A percentile compares a stretch with the other conserved stretches of the same genome.
These are phyloP conservation scores for Samsoniella hepiali DNA, from an alignment of 2,329 filamentous ascomycete genomes.

Conservation along the genomic window DNA sequence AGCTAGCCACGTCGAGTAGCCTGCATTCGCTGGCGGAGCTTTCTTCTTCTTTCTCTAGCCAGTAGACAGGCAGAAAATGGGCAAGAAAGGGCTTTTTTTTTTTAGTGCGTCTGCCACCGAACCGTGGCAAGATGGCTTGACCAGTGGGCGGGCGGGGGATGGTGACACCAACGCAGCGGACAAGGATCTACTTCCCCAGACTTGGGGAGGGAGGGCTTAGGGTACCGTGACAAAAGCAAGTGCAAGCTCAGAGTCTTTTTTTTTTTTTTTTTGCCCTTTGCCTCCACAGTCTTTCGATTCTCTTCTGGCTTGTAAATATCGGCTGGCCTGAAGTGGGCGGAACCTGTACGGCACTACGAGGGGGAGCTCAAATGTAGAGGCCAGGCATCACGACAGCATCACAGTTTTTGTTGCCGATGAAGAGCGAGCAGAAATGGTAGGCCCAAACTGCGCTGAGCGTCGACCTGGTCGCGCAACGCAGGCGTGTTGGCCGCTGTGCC, in stretches of 20 bases:
- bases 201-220: not conserved
- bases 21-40: not conserved
- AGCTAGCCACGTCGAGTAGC: not conserved
- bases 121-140: not conserved
- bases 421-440: too few species aligned
- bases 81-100: not conserved
- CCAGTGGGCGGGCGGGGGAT: not conserved
- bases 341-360: too few species aligned
- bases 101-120: not conserved
- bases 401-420: too few species aligned
- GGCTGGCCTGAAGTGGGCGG: too few species aligned
- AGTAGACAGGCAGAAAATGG: not conserved
- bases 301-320: not conserved
- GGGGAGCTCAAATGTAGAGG: too few species aligned
- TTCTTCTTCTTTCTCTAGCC: not conserved
- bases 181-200: not conserved
- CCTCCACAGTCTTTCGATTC: not conserved
- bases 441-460: not conserved
- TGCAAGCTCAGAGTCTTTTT: not conserved
- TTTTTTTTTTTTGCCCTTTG: not conserved
- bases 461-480: not conserved
- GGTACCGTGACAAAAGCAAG: not conserved
- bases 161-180: constrained; percentile 7
- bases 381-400: too few species aligned
- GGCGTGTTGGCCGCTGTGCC: not conserved